Percentiles rank a stretch among this genome's conserved stretches.
phyloP scores from a whole-genome alignment of 768 basidiomycete genomes.

The Strobilomyces echinocephalus region DNA sequence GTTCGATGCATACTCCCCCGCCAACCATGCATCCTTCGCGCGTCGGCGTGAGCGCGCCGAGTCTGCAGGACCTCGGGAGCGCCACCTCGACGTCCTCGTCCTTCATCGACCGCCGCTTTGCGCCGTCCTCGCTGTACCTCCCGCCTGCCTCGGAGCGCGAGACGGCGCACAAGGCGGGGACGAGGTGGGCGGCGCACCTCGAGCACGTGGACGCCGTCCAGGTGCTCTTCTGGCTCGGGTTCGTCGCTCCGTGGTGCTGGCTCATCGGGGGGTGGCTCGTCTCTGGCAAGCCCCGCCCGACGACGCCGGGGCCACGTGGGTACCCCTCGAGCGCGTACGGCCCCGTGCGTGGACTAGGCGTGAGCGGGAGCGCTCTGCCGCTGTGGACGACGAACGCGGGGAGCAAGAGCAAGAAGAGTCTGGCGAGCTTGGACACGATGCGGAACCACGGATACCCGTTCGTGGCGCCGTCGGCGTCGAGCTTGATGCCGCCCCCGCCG shows the following conservation, averaged over 20 bases:
- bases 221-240: constrained; percentile 73
- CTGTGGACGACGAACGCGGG: constrained; percentile 37
- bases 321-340: constrained; percentile 1
- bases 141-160: constrained; percentile 32
- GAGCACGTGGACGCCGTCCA: constrained; percentile 36
- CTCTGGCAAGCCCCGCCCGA: constrained; percentile 2
- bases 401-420: constrained; percentile 39
- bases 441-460: constrained; percentile 55
- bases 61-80: constrained; percentile 24
- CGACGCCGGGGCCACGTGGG: constrained; percentile 5
- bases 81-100: constrained; percentile 42
- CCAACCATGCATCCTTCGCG: constrained; percentile 5
- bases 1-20: constrained; percentile 11
- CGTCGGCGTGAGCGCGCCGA: constrained; percentile 18
- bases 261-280: constrained; percentile 73
- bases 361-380: constrained; percentile 34
- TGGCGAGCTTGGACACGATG: constrained; percentile 40
- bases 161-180: constrained; percentile 18
- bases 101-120: constrained; percentile 50
- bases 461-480: constrained; percentile 44
- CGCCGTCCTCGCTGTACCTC: constrained; percentile 37
- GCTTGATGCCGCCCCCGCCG: constrained; percentile 27
- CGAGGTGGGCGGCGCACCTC: constrained; percentile 8
- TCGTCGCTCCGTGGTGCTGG: constrained; percentile 71
- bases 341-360: constrained; percentile 8